A percentile compares a stretch with the other conserved stretches of the same genome.
Conservation (phyloP, 352 stramenopile species). For the Thraustochytrium sp. region DNA sequence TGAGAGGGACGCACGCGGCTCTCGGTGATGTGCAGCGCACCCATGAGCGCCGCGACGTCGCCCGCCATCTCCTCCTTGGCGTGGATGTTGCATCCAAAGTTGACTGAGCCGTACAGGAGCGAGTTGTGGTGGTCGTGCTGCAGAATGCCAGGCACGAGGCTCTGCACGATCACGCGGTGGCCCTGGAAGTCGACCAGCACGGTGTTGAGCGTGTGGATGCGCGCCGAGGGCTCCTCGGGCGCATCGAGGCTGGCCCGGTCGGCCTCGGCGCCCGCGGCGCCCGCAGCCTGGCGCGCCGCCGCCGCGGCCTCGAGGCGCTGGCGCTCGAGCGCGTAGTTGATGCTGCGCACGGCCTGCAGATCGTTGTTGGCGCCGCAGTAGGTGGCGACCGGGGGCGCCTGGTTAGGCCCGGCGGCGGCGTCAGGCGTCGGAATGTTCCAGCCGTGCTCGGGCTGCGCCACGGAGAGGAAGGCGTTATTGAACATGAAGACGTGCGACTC, state of each 20-base stretch:
- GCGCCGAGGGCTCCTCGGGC: conserved; percentile 43
- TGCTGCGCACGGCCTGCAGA: conserved; percentile 74
- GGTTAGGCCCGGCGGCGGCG: not conserved
- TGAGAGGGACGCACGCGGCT: not conserved
- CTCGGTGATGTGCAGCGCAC: conserved; percentile 68
- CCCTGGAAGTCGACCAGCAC: conserved; percentile 89
- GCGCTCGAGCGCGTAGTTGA: conserved; percentile 81
- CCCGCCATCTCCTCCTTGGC: conserved; percentile 84
- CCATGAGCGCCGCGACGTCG: conserved; percentile 69
- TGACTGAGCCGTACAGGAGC: conserved; percentile 87
- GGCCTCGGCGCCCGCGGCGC: not conserved
- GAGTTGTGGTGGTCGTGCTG: conserved; percentile 87
- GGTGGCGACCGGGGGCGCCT: conserved; percentile 56
- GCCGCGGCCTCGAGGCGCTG: not conserved
- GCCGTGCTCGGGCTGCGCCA: conserved; percentile 53
- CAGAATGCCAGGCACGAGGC: conserved; percentile 88
- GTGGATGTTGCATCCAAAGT: conserved; percentile 76
- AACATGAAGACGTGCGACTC: conserved; percentile 90
- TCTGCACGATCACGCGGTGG: conserved; percentile 87
- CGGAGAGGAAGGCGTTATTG: conserved; percentile 96
- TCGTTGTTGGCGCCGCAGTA: conserved; percentile 78
- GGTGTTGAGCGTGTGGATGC: conserved; percentile 85
- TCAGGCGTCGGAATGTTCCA: not conserved
- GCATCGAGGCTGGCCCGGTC: not conserved
- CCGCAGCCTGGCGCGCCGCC: not conserved